These are phyloP conservation scores for Xylaria sp. DNA, from an alignment of 2,329 filamentous ascomycete species.

Conservation along the genomic window DNA sequence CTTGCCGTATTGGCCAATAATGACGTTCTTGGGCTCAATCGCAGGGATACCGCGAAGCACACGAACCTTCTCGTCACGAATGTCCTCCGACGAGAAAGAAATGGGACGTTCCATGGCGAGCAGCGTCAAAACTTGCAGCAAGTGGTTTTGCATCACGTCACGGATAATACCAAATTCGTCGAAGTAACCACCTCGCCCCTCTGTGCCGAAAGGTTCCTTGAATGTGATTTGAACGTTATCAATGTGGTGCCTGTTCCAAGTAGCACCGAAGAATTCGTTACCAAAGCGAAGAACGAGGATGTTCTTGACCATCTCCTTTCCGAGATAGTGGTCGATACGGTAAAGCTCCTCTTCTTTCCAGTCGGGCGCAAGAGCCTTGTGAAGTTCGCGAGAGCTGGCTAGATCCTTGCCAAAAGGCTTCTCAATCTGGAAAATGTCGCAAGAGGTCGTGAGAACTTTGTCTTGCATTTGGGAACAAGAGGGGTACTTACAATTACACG, in stretches of 20 bases:
- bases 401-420: constrained; percentile 99
- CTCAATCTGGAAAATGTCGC: too few relatives aligned
- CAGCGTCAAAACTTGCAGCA: constrained; percentile 93
- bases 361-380: constrained; percentile 92
- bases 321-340: constrained; percentile 98
- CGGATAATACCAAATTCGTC: constrained; percentile 99
- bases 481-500: constrained; percentile 80
- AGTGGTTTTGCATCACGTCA: constrained; percentile 99
- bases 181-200: constrained; percentile 97
- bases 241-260: constrained; percentile 99
- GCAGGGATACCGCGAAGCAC: constrained; percentile 91
- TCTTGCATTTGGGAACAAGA: background rate
- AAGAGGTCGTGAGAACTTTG: constrained; percentile 20
- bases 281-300: constrained; percentile 97
- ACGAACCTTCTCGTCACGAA: constrained; percentile 97
- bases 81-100: constrained; percentile 97
- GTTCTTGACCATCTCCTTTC: constrained; percentile 99
- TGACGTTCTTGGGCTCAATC: constrained; percentile 99
- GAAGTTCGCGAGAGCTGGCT: constrained; percentile 88
- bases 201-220: constrained; percentile 98
- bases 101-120: constrained; percentile 98
- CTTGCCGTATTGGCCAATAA: constrained; percentile 97
- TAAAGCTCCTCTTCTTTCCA: constrained; percentile 99
- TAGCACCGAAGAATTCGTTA: constrained; percentile 97
- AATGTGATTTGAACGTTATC: constrained; percentile 99